Conservation (phyloP, 163 green algal species). For the Smithsoniella earleae region DNA sequence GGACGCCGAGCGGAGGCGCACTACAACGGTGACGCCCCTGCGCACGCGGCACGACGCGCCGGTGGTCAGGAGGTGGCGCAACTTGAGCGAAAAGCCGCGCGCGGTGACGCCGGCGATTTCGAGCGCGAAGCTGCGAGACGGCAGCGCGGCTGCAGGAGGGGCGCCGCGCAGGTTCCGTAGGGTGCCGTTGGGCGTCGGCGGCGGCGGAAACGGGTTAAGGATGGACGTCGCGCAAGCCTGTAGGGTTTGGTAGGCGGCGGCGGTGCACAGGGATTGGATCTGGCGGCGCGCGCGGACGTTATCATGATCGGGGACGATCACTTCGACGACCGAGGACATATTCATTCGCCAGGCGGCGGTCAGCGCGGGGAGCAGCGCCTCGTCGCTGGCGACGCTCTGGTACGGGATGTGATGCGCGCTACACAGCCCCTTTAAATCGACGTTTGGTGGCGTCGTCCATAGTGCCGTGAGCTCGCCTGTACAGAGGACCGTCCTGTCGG, state of each 20-base stretch:
- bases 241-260: slow-evolving; percentile 36
- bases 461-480: slow-evolving; percentile 65
- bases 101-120: slow-evolving; percentile 4
- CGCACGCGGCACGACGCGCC: neutral
- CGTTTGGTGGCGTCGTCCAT: slow-evolving; percentile 84
- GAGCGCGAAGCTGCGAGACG: slow-evolving; percentile 1
- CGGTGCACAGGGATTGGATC: slow-evolving; percentile 48
- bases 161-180: slow-evolving; percentile 4
- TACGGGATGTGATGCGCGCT: slow-evolving; percentile 76
- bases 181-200: slow-evolving; percentile 32
- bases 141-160: slow-evolving; percentile 19
- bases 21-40: neutral
- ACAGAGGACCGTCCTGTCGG: neutral
- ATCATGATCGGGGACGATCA: slow-evolving; percentile 49
- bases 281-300: slow-evolving; percentile 61
- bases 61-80: slow-evolving; percentile 50
- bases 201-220: neutral
- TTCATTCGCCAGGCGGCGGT: slow-evolving; percentile 63
- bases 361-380: slow-evolving; percentile 50
- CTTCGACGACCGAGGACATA: slow-evolving; percentile 33
- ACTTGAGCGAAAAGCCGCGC: slow-evolving; percentile 39
- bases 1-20: neutral
- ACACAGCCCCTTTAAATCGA: slow-evolving; percentile 80
- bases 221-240: neutral
- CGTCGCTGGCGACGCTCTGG: slow-evolving; percentile 48